These are phyloP conservation scores for Starmerella stellata DNA, from an alignment of 805 yeast genomes.

Conservation along the genomic window DNA sequence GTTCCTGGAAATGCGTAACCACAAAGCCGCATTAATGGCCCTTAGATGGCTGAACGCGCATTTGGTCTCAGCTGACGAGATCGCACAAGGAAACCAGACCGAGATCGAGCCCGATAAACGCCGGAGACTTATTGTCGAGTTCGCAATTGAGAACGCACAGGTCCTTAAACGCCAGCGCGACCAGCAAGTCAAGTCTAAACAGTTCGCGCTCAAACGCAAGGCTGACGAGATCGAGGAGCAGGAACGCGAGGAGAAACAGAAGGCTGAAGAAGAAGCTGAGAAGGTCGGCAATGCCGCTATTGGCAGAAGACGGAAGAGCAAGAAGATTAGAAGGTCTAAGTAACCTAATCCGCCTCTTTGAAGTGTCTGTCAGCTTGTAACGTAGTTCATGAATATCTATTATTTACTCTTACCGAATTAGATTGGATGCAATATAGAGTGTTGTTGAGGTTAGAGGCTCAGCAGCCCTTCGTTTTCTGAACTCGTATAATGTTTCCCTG, in stretches of 20 bases:
- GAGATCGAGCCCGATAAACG: constrained; percentile 22
- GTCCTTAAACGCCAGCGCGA: constrained; percentile 83
- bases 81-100: constrained; percentile 23
- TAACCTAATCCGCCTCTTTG: no score
- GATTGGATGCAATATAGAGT: no score
- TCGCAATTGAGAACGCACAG: constrained; percentile 88
- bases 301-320: constrained; percentile 23
- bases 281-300: constrained; percentile 17
- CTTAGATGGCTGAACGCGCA: constrained; percentile 94
- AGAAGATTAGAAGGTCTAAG: constrained; percentile 12
- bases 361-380: no score
- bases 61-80: constrained; percentile 53
- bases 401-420: no score
- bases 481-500: no score
- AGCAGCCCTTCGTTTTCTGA: no score
- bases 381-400: not conserved
- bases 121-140: constrained; percentile 77
- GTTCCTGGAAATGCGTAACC: constrained; percentile 82
- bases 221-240: constrained; percentile 16
- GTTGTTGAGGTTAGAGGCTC: no score
- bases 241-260: constrained; percentile 12
- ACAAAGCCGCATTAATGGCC: constrained; percentile 84
- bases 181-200: constrained; percentile 15
- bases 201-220: constrained; percentile 15
- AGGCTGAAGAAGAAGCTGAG: constrained; percentile 6